These are phyloP conservation scores for Ustilago hordei DNA, from an alignment of 1,284 basidiomycete species.

Conservation along the genomic window DNA sequence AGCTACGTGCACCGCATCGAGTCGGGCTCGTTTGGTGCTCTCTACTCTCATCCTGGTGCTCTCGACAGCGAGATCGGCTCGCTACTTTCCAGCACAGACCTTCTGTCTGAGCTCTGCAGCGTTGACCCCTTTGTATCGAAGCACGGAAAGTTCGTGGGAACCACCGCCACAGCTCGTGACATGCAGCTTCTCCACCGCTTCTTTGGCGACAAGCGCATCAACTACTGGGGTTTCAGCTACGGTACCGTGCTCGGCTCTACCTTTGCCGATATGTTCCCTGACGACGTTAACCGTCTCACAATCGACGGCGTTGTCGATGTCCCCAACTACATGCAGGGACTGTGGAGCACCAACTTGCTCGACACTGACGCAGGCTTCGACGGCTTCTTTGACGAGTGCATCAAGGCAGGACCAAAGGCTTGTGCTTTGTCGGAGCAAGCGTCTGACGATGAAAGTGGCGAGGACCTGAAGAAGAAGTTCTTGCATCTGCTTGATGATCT, in stretches of 20 bases:
- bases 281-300: conserved; percentile 47
- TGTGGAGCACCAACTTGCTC: conserved; percentile 39
- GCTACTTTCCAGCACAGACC: conserved; percentile 26
- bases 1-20: conserved; percentile 41
- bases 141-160: conserved; percentile 37
- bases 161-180: conserved; percentile 48
- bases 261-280: conserved; percentile 54
- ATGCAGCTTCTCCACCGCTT: conserved; percentile 52
- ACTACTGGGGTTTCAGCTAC: conserved; percentile 58
- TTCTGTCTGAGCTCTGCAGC: conserved; percentile 32
- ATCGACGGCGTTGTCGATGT: conserved; percentile 59
- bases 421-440: conserved; percentile 42
- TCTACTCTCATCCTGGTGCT: conserved; percentile 34
- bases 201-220: conserved; percentile 44
- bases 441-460: conserved; percentile 2
- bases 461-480: conserved; percentile 41
- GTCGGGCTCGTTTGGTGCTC: conserved; percentile 28
- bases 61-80: conserved; percentile 40
- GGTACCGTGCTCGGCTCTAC: conserved; percentile 56
- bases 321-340: conserved; percentile 43
- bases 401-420: conserved; percentile 38
- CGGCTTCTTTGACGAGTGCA: conserved; percentile 48
- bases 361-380: conserved; percentile 42
- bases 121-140: conserved; percentile 27
- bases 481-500: conserved; percentile 42